Evolutionary conservation across 345 rosid species (phyloP).

Genomic region (Turnera subulata): DNA sequence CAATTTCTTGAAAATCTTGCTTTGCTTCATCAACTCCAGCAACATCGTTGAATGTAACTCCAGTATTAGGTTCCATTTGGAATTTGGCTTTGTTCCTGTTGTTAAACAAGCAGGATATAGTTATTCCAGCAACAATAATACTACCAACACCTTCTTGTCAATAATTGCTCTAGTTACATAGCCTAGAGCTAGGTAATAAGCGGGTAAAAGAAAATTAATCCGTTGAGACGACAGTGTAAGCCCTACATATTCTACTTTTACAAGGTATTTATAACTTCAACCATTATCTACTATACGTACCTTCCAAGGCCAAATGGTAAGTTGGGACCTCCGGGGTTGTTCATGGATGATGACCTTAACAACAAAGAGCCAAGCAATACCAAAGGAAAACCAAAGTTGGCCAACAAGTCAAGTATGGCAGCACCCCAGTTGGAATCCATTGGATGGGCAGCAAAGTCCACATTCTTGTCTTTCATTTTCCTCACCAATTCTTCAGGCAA

Average conservation of each 20-base stretch:
- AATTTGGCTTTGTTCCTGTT: slow-evolving; percentile 77
- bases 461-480: slow-evolving; percentile 59
- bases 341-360: slow-evolving; percentile 34
- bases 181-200: too few species aligned
- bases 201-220: too few species aligned
- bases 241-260: too few species aligned
- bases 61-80: slow-evolving; percentile 76
- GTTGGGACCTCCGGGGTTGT: slow-evolving; percentile 47
- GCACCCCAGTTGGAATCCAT: slow-evolving; percentile 43
- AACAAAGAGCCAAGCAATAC: slow-evolving; percentile 53
- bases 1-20: slow-evolving; percentile 73
- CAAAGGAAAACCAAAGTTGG: slow-evolving; percentile 61
- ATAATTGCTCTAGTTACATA: too few species aligned
- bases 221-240: too few species aligned
- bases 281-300: not conserved
- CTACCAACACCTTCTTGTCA: too few species aligned
- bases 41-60: slow-evolving; percentile 70
- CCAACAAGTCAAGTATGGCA: slow-evolving; percentile 44
- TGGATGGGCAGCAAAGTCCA: slow-evolving; percentile 66
- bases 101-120: not conserved
- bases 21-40: slow-evolving; percentile 91
- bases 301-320: slow-evolving; percentile 62
- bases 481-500: slow-evolving; percentile 49
- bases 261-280: not conserved
- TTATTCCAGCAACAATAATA: not conserved